Conservation (phyloP, 495 filamentous ascomycete genomes). For the Aspergillus taichungensis region DNA sequence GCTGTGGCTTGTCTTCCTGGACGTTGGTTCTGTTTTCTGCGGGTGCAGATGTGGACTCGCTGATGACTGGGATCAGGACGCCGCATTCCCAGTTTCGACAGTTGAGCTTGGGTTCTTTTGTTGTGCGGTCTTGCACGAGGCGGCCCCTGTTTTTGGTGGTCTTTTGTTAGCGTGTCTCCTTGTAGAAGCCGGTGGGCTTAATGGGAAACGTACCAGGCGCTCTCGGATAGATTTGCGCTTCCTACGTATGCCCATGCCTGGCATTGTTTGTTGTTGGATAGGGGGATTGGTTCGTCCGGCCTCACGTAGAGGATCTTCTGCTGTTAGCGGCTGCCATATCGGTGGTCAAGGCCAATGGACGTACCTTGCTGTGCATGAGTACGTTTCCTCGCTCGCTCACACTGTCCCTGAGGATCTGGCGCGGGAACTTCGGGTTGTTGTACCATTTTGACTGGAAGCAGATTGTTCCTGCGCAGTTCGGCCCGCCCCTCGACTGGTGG, state of each 20-base stretch:
- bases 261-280: conserved; percentile 17
- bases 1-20: not conserved
- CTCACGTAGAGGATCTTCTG: conserved; percentile 56
- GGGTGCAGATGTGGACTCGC: not conserved
- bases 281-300: conserved; percentile 26
- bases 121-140: conserved; percentile 55
- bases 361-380: conserved; percentile 81
- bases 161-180: not conserved
- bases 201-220: conserved; percentile 62
- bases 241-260: conserved; percentile 78
- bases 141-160: conserved; percentile 47
- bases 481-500: conserved; percentile 47
- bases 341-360: not conserved
- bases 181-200: not conserved
- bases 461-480: conserved; percentile 64
- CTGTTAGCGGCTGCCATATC: not conserved
- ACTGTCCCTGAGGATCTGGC: conserved; percentile 63
- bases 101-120: conserved; percentile 60
- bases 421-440: conserved; percentile 56
- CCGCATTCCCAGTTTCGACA: conserved; percentile 97
- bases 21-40: not conserved
- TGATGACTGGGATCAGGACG: conserved; percentile 55
- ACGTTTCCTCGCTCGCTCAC: conserved; percentile 54
- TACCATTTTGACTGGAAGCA: conserved; percentile 67
- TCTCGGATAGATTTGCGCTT: conserved; percentile 84